phyloP scores from a whole-genome alignment of 176 grass and related monocot species.

The Phyllostachys edulis region DNA sequence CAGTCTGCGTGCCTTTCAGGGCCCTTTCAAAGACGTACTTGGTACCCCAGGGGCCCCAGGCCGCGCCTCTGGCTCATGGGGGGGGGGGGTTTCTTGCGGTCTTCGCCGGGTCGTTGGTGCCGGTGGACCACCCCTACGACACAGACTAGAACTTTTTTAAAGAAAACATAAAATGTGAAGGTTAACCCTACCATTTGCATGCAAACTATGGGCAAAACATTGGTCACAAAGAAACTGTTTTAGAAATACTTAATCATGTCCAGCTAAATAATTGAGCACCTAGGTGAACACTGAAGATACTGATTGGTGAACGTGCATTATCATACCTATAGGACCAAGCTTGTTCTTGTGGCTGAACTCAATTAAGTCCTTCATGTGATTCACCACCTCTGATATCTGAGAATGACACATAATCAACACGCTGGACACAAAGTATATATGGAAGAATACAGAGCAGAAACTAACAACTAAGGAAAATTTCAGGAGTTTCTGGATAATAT shows the following conservation, averaged over 20 bases:
- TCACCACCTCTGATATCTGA: constrained; percentile 97
- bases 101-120: too few relatives aligned
- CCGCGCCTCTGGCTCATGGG: too few relatives aligned
- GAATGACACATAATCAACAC: constrained; percentile 24
- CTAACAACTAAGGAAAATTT: neutral
- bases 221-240: neutral
- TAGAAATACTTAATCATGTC: neutral
- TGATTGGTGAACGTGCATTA: neutral
- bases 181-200: neutral
- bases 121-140: too few relatives aligned
- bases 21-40: too few relatives aligned
- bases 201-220: neutral
- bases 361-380: constrained; percentile 98
- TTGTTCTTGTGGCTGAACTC: constrained; percentile 83
- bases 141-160: neutral
- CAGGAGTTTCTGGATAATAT: neutral
- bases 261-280: neutral
- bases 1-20: too few relatives aligned
- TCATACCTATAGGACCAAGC: constrained; percentile 80
- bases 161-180: neutral
- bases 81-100: too few relatives aligned
- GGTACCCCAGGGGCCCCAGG: too few relatives aligned
- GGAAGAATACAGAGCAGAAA: neutral
- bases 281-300: neutral
- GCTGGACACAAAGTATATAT: neutral